A percentile compares a stretch with the other conserved stretches of the same genome.
Evolutionary conservation across 495 filamentous ascomycete species (phyloP).

Genomic region (Umbilicaria muhlenbergii): DNA sequence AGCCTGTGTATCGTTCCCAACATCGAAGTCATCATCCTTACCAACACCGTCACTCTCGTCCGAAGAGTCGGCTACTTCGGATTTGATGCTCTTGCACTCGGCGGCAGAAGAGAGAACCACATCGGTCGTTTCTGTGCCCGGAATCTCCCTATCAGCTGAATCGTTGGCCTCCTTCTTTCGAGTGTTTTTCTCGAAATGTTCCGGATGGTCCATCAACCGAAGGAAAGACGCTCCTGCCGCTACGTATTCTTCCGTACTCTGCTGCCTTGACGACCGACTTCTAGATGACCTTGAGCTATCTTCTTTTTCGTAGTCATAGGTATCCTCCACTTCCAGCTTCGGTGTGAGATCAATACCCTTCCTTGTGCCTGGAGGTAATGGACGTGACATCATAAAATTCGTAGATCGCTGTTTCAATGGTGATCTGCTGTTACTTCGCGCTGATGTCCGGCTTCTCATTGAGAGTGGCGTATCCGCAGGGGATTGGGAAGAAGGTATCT

Average conservation of each 20-base stretch:
- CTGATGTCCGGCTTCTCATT: conserved; percentile 5
- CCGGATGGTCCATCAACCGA: neutral
- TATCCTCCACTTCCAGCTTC: conserved; percentile 10
- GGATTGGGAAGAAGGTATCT: conserved; percentile 24
- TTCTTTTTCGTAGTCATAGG: conserved; percentile 7
- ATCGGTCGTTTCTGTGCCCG: too few species aligned
- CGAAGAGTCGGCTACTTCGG: conserved; percentile 6
- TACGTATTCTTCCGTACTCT: neutral
- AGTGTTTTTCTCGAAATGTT: neutral
- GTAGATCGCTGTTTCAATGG: conserved; percentile 16
- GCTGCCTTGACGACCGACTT: neutral
- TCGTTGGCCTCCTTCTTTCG: neutral
- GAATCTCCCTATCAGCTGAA: too few species aligned
- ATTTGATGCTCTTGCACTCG: too few species aligned
- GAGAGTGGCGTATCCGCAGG: conserved; percentile 20
- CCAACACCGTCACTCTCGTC: conserved; percentile 4
- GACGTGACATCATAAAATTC: conserved; percentile 4
- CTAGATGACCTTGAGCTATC: neutral
- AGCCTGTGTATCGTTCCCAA: conserved; percentile 2
- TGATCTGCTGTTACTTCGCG: conserved; percentile 2
- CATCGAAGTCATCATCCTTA: conserved; percentile 1
- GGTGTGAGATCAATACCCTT: neutral
- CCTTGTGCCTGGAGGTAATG: neutral
- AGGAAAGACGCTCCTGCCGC: neutral
- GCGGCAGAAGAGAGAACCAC: too few species aligned